Evolutionary conservation across 2,329 filamentous ascomycete genomes (phyloP).

Genomic region (Fusarium sp.): DNA sequence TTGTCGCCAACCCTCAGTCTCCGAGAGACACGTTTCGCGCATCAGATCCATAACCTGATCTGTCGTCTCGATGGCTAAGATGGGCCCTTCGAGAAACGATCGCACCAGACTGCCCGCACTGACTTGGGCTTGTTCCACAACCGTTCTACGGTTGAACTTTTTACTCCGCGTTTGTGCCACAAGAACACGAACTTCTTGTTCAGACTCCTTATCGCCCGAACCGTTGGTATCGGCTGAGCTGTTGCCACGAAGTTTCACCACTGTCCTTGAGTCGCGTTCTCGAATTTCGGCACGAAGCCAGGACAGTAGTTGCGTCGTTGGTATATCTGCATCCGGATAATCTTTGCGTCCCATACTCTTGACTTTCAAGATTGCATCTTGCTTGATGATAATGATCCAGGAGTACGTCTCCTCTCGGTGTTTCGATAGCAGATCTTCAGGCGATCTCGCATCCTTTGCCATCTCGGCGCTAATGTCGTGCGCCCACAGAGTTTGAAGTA

Average conservation of each 20-base stretch:
- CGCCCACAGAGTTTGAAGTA: conserved; percentile 83
- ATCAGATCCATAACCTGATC: conserved; percentile 86
- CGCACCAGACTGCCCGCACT: conserved; percentile 73
- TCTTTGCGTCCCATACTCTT: conserved; percentile 83
- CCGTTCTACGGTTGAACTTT: conserved; percentile 88
- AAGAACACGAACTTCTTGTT: conserved; percentile 86
- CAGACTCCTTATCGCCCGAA: conserved; percentile 55
- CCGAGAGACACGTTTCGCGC: conserved; percentile 78
- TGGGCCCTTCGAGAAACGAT: conserved; percentile 80
- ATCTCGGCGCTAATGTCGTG: conserved; percentile 91
- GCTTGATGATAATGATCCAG: conserved; percentile 92
- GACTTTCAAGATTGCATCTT: conserved; percentile 80
- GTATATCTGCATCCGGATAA: conserved; percentile 79
- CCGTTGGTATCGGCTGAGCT: conserved; percentile 48
- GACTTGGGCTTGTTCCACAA: conserved; percentile 81
- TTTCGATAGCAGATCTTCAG: conserved; percentile 82
- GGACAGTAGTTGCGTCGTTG: conserved; percentile 76
- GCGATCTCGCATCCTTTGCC: conserved; percentile 80
- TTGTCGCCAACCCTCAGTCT: conserved; percentile 85
- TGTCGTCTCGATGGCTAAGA: conserved; percentile 88
- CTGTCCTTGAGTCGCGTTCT: conserved; percentile 76
- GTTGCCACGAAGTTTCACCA: conserved; percentile 57
- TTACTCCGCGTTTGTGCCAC: conserved; percentile 86
- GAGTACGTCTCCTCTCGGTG: conserved; percentile 83
- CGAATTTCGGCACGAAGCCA: conserved; percentile 87